Evolutionary conservation across 78 protist genomes (phyloP).

Genomic region (Polysphondylium violaceum): DNA sequence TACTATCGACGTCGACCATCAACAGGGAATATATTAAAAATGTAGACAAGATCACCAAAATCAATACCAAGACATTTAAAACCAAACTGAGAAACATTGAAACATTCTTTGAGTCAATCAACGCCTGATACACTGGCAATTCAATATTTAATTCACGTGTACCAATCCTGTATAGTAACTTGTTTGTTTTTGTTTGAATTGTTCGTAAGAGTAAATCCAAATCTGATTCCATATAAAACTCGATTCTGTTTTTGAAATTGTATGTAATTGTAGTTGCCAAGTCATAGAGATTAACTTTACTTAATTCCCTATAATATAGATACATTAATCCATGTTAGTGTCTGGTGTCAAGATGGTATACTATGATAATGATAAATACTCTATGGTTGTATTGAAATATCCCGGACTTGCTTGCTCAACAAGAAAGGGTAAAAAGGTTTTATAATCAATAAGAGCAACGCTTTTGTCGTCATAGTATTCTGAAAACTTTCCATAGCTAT

Average conservation of each 20-base stretch:
- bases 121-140: conserved; percentile 47
- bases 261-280: not conserved
- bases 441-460: not conserved
- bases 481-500: not conserved
- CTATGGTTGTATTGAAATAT: not conserved
- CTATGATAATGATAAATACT: not conserved
- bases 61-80: conserved; percentile 82
- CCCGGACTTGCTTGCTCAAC: not conserved
- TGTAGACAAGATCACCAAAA: conserved; percentile 77
- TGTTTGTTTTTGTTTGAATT: not conserved
- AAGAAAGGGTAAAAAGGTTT: not conserved
- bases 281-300: not conserved
- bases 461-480: not conserved
- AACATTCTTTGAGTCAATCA: conserved; percentile 52
- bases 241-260: conserved; percentile 58
- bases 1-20: conserved; percentile 89
- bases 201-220: not conserved
- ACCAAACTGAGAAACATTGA: conserved; percentile 88
- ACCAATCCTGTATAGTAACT: conserved; percentile 56
- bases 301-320: not conserved
- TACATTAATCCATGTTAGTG: not conserved
- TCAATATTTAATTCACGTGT: not conserved
- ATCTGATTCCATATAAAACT: conserved; percentile 42
- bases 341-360: not conserved
- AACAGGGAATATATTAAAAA: conserved; percentile 92